phyloP scores from a whole-genome alignment of 2,329 filamentous ascomycete genomes.

The Fusarium buharicum region DNA sequence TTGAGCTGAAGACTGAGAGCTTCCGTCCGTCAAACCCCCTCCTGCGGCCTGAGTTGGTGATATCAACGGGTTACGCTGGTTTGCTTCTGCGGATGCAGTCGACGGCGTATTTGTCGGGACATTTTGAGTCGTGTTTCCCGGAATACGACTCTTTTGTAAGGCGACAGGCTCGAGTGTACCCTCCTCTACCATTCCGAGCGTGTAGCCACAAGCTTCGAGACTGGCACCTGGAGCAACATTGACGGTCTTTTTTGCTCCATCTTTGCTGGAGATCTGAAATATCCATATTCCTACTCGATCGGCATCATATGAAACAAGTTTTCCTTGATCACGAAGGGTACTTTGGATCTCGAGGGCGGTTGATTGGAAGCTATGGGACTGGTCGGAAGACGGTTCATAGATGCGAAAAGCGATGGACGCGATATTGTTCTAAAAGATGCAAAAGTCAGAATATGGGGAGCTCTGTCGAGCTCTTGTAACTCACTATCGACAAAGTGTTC shows the following conservation, averaged over 20 bases:
- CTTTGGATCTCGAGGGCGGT: slow-evolving; percentile 63
- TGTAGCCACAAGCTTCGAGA: slow-evolving; percentile 58
- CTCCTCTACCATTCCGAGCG: slow-evolving; percentile 59
- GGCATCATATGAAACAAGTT: slow-evolving; percentile 64
- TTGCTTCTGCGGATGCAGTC: slow-evolving; percentile 52
- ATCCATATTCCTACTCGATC: slow-evolving; percentile 64
- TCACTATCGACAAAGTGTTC: slow-evolving; percentile 68
- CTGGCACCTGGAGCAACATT: slow-evolving; percentile 49
- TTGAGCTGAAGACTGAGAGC: slow-evolving; percentile 46
- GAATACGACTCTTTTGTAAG: slow-evolving; percentile 58
- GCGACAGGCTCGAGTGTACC: slow-evolving; percentile 61
- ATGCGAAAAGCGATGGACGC: slow-evolving; percentile 65
- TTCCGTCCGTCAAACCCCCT: slow-evolving; percentile 41
- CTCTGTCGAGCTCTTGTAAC: neutral
- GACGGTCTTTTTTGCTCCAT: slow-evolving; percentile 47
- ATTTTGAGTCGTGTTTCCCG: slow-evolving; percentile 54
- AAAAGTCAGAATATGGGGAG: slow-evolving; percentile 25
- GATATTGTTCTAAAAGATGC: slow-evolving; percentile 62
- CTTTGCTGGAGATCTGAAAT: slow-evolving; percentile 61
- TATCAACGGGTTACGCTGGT: slow-evolving; percentile 42
- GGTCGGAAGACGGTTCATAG: slow-evolving; percentile 61
- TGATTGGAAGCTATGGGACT: slow-evolving; percentile 57
- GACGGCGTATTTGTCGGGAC: slow-evolving; percentile 61
- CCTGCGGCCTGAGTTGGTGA: slow-evolving; percentile 33
- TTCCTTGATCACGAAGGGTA: slow-evolving; percentile 61